Conservation (phyloP, 2,329 filamentous ascomycete species). For the Xylaria sp. region DNA sequence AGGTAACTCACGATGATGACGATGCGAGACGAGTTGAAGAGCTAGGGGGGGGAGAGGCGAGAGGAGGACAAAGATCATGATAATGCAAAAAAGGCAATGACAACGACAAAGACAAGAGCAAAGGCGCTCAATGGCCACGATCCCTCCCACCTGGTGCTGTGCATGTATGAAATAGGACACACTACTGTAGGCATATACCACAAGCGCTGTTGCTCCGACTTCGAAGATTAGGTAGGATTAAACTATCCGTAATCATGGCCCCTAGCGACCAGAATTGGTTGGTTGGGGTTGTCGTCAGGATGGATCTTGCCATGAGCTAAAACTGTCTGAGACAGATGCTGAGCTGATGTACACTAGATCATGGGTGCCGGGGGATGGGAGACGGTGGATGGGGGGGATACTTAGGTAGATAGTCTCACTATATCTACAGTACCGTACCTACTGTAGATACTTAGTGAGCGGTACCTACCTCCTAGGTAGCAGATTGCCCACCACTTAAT, state of each 20-base stretch:
- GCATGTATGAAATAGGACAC: not conserved
- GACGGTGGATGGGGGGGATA: conserved; percentile 7
- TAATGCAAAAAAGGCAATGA: not conserved
- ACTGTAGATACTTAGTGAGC: not conserved
- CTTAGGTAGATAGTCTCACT: not conserved
- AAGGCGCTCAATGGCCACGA: conserved; percentile 16
- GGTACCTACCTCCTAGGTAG: conserved; percentile 1
- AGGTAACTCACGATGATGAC: conserved; percentile 12
- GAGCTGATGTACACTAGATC: conserved; percentile 35
- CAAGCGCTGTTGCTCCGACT: not conserved
- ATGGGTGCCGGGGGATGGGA: conserved; percentile 23
- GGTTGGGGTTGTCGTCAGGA: conserved; percentile 27
- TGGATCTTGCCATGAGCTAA: conserved; percentile 35
- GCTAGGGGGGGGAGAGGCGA: conserved; percentile 6
- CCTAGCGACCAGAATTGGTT: conserved; percentile 22
- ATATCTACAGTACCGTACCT: not conserved
- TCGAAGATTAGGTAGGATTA: conserved; percentile 31
- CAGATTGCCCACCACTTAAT: not conserved
- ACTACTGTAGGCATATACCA: not conserved
- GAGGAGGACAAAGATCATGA: conserved; percentile 12
- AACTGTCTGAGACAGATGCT: conserved; percentile 37
- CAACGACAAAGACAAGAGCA: conserved; percentile 3
- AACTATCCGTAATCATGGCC: conserved; percentile 31
- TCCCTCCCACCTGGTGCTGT: conserved; percentile 7
- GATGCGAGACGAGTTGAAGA: conserved; percentile 5